Evolutionary conservation across 2,329 filamentous ascomycete species (phyloP).

Genomic region (Corniculantispora saksenae): DNA sequence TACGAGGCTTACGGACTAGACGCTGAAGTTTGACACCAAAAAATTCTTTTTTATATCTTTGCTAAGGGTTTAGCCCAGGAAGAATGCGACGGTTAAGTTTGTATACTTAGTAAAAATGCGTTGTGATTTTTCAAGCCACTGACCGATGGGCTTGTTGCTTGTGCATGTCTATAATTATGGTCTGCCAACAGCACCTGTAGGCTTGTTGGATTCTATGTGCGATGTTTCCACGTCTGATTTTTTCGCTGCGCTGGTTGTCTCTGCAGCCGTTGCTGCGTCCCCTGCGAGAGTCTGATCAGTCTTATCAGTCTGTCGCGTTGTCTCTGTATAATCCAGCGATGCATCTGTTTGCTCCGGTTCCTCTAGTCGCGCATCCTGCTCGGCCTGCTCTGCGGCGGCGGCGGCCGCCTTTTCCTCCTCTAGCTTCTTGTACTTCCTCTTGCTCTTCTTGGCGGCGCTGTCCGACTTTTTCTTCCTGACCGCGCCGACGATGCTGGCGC

Average conservation of each 20-base stretch:
- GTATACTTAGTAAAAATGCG: conserved; percentile 26
- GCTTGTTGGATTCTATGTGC: not conserved
- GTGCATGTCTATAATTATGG: not conserved
- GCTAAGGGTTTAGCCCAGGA: conserved; percentile 39
- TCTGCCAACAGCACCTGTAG: not conserved
- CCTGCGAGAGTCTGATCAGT: no score
- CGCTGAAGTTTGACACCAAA: conserved; percentile 59
- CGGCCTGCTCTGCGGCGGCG: not conserved
- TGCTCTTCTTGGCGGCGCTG: conserved; percentile 78
- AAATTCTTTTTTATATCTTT: conserved; percentile 42
- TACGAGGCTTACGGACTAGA: conserved; percentile 51
- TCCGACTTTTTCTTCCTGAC: conserved; percentile 68
- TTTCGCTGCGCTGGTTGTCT: no score
- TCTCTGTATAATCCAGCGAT: no score
- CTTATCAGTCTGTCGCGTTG: not conserved
- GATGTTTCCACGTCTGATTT: not conserved
- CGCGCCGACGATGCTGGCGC: conserved; percentile 64
- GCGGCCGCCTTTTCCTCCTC: conserved; percentile 47
- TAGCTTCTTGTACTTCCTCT: conserved; percentile 73
- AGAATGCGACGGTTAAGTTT: conserved; percentile 26
- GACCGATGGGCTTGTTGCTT: not conserved
- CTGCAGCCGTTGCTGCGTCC: no score
- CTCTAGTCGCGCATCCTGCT: not conserved
- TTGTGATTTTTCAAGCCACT: conserved; percentile 25
- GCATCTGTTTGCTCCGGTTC: not conserved